Evolutionary conservation across 2,329 filamentous ascomycete species (phyloP), one percentile per base, ranked within the genome.

Genomic region (Claviceps digitariae): DNA sequence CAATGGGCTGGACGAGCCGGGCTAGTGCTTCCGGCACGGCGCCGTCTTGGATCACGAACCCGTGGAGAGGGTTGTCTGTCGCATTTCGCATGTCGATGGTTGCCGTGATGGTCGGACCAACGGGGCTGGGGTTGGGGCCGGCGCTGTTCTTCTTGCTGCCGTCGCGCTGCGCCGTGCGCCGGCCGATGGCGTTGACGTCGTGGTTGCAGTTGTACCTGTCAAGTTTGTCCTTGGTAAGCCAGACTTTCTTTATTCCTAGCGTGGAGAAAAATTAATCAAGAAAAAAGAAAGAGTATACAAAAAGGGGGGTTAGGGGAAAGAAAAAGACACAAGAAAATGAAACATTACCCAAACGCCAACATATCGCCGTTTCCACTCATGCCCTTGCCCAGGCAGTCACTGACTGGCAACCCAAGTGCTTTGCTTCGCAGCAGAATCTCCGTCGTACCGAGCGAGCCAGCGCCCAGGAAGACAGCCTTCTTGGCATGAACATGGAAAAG

Each of bases 361-460:
- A 84, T 80, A 57, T 85, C 82, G 2, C 82, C 82, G 59, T 86
- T 86, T 2, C 82, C 82, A 59, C 78, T 81, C 74, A 83, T 83
- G 53, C 75, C 74, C 54, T 73, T 71, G 5, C 81, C 81, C 9
- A 84, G 69, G 47, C 71, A 69, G 17, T 76, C 68, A 58, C 81
- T 84, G 69, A 82, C 74, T 0, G 67, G 59, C 12, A 86, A 63
- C 0, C 82, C 82, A 62, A 79, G 71, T 51, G 76, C 70, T 61
- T 74, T 80, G 59, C 79, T 83, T 47, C 81, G 69, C 6, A 84
- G 72, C 34, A 84, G 65, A 48, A 84, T 84, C 62, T 86, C 82
- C 0, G 82, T 84, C 0, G 81, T 83, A 1, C 81, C 82, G 15
- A 86, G 70, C 29, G 78, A 69, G 1, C 82, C 83, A 1, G 83